Percentiles rank a stretch among this genome's conserved stretches.
phyloP scores from a whole-genome alignment of 2,329 filamentous ascomycete species.

The Verticillium dahliae region DNA sequence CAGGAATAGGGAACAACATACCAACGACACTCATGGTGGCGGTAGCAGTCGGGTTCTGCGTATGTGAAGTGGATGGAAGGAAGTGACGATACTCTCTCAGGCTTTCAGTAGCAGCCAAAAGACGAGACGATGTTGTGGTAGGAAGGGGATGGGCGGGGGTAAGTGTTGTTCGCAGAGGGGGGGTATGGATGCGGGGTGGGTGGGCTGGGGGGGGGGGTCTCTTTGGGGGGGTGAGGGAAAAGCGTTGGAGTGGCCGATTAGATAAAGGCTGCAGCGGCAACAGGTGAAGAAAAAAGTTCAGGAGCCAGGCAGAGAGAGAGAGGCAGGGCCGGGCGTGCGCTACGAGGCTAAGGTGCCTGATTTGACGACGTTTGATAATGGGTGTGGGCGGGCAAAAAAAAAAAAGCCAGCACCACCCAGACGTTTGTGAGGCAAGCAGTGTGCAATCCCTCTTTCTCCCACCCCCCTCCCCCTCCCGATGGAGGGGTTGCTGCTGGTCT shows the following conservation, averaged over 20 bases:
- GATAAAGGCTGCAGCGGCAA: neutral
- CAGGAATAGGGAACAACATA: conserved; percentile 22
- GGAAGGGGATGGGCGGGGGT: neutral
- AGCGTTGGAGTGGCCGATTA: neutral
- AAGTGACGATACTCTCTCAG: neutral
- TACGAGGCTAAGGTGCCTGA: neutral
- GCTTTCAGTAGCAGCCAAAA: neutral
- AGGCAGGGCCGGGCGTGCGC: neutral
- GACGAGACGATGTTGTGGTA: neutral
- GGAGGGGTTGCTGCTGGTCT: neutral
- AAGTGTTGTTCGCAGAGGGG: neutral
- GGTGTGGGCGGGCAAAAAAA: neutral
- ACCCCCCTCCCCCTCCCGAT: no score
- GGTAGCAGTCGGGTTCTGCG: conserved; percentile 12
- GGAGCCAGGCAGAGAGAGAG: neutral
- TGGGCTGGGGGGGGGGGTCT: neutral
- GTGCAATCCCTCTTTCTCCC: no score
- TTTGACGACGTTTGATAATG: neutral
- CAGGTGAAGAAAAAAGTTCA: neutral
- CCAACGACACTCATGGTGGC: conserved; percentile 50
- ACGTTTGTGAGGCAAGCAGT: neutral
- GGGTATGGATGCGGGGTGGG: neutral
- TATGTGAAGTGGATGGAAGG: conserved; percentile 8
- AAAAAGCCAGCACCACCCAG: neutral
- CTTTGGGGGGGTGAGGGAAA: conserved; percentile 2